Conservation (phyloP, 345 rosid species). For the Hibiscus trionum region DNA sequence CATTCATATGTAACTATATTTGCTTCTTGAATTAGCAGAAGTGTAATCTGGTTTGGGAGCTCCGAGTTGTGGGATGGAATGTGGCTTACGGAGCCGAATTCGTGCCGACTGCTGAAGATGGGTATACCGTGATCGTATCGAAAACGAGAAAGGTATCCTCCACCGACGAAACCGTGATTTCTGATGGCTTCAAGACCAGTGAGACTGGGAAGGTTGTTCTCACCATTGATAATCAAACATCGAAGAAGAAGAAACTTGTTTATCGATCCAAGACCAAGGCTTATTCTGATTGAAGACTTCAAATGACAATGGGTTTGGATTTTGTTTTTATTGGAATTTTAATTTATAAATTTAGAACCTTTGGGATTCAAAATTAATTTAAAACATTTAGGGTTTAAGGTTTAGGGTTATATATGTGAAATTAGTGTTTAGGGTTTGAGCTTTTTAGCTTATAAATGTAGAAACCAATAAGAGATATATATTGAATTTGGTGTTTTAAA, state of each 20-base stretch:
- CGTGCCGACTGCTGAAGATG: slow-evolving; percentile 48
- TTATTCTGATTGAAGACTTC: slow-evolving; percentile 18
- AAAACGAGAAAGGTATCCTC: slow-evolving; percentile 48
- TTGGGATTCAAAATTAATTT: not conserved
- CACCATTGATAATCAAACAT: slow-evolving; percentile 61
- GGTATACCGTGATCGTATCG: slow-evolving; percentile 69
- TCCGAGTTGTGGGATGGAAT: slow-evolving; percentile 74
- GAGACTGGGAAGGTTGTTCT: slow-evolving; percentile 73
- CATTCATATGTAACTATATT: not conserved
- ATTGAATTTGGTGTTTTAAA: too few species aligned
- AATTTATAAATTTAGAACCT: slow-evolving; percentile 1
- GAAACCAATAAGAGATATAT: too few species aligned
- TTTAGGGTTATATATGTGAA: too few species aligned
- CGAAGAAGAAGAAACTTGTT: slow-evolving; percentile 85
- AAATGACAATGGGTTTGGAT: not conserved
- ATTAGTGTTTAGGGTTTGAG: too few species aligned
- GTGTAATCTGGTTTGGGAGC: slow-evolving; percentile 55
- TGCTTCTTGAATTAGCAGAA: slow-evolving; percentile 31
- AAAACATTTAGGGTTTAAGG: too few species aligned
- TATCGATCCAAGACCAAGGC: slow-evolving; percentile 78
- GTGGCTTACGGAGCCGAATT: slow-evolving; percentile 79
- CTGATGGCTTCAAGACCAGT: slow-evolving; percentile 48
- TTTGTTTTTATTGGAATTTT: not conserved
- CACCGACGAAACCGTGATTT: slow-evolving; percentile 54
- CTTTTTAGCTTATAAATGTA: too few species aligned